phyloP scores from a whole-genome alignment of 805 yeast genomes.

The Ogataea naganishii region DNA sequence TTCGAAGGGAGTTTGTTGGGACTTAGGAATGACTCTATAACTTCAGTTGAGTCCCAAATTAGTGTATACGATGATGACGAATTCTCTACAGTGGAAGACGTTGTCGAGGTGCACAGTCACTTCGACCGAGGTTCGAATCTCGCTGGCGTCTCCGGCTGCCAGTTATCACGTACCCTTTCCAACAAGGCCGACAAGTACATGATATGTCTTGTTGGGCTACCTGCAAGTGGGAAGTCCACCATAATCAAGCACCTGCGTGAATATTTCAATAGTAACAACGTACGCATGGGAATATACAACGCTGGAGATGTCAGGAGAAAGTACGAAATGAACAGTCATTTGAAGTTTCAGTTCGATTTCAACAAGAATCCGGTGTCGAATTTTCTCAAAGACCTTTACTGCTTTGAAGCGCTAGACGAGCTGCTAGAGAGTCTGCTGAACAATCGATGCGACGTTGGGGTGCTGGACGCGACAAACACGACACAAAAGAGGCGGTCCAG shows the following conservation, averaged over 20 bases:
- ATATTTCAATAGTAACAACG: slow-evolving; percentile 11
- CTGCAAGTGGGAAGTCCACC: slow-evolving; percentile 86
- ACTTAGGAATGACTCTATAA: too few relatives aligned
- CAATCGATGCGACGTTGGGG: slow-evolving; percentile 85
- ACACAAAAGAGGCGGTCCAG: slow-evolving; percentile 50
- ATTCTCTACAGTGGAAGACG: too few relatives aligned
- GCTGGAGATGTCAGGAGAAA: slow-evolving; percentile 45
- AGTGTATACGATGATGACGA: too few relatives aligned
- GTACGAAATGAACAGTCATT: slow-evolving; percentile 23
- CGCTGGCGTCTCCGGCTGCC: too few relatives aligned
- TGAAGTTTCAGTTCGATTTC: slow-evolving; percentile 34
- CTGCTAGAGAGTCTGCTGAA: slow-evolving; percentile 62
- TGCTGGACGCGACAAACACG: slow-evolving; percentile 75
- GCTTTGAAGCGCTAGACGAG: slow-evolving; percentile 82
- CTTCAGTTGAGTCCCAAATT: too few relatives aligned
- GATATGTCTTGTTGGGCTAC: slow-evolving; percentile 61
- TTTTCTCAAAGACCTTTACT: slow-evolving; percentile 80
- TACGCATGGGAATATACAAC: slow-evolving; percentile 29
- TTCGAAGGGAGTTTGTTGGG: too few relatives aligned
- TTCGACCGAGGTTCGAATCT: too few relatives aligned
- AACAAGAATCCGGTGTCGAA: slow-evolving; percentile 32
- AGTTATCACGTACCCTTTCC: too few relatives aligned
- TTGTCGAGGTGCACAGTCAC: too few relatives aligned
- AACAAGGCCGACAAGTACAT: slow-evolving; percentile 18
- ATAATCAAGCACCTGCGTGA: slow-evolving; percentile 19